Evolutionary conservation across 1,139 yeast species (phyloP), one percentile per base, ranked within the genome.

Genomic region (Taphrina pruni): DNA sequence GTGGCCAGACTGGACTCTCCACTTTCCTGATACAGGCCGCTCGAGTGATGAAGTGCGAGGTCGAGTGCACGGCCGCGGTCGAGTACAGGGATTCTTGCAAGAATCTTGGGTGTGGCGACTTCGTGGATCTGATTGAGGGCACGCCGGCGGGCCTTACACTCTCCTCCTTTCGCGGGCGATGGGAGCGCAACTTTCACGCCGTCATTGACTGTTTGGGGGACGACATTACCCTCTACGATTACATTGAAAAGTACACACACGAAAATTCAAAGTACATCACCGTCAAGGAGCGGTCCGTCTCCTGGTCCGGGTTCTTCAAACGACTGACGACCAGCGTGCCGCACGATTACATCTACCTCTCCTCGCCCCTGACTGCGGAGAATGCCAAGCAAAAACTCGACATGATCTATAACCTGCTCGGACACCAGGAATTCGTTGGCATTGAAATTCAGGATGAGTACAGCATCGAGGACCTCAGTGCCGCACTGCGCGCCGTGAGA

Each of bases 101-200:
- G 17, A 58, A 54, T 11, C 55, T 64, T 6, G 67, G 67, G 6
- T 38, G 39, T 11, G 55, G 46, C 12, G 61, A 64, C 21, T 64
- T 64, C 55, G 61, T 64, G 21, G 61, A 64, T n/a, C 41, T 64
- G 12, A 43, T 35, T 14, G 67, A 64, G 8, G 60, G 45, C 32
- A 45, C 35, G 2, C 54, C 61, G 36, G 51, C 39, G 26, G 67
- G 67, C 11, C 43, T 36, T 11, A 64, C 67, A 46, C 61, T 64
- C 39, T 60, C 67, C 43, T 54, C 61, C 32, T 64, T 64, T 46
- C 54, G 67, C 12, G 67, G 67, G 35, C 67, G 67, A 6, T 38
- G 61, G 41, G 67, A 64, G 39, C 61, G 67, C 20, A 64, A 64
- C 61, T 64, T 64, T 48, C 60, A 56, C 17, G 50, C 51, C 12